These are phyloP conservation scores for Schwanniomyces vanrijiae DNA, from an alignment of 805 yeast genomes.

Conservation along the genomic window DNA sequence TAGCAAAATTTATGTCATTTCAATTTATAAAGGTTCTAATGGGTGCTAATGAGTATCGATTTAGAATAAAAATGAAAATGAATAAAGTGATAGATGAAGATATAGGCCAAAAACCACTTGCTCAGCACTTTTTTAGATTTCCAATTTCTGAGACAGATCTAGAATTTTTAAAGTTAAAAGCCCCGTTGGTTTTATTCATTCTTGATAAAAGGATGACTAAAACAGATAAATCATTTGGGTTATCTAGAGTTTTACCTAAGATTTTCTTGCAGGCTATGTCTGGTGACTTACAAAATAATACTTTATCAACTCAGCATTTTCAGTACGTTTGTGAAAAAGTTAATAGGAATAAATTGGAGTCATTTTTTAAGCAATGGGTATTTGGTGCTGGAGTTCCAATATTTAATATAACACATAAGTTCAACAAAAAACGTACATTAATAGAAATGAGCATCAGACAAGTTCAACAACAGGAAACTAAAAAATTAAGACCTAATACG, in stretches of 20 bases:
- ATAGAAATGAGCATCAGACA: conserved; percentile 94
- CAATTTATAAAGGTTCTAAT: conserved; percentile 67
- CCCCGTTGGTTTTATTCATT: conserved; percentile 82
- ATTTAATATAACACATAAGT: conserved; percentile 84
- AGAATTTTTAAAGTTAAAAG: conserved; percentile 69
- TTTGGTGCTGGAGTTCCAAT: conserved; percentile 85
- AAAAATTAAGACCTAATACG: conserved; percentile 32
- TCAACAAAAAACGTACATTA: conserved; percentile 90
- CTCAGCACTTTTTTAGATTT: conserved; percentile 60
- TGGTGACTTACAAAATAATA: conserved; percentile 80
- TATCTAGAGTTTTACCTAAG: conserved; percentile 88
- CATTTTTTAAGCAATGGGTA: conserved; percentile 93
- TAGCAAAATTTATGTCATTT: conserved; percentile 78
- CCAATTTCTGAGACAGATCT: conserved; percentile 67
- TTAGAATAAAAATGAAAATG: conserved; percentile 60
- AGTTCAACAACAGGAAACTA: conserved; percentile 67
- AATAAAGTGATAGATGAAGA: conserved; percentile 73
- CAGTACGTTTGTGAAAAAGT: conserved; percentile 95
- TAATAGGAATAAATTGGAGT: conserved; percentile 77
- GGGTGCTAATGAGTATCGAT: conserved; percentile 84
- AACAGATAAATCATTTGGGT: conserved; percentile 90
- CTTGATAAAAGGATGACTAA: conserved; percentile 92
- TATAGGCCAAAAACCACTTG: conserved; percentile 79
- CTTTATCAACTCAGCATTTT: conserved; percentile 78
- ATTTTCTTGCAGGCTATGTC: conserved; percentile 93